A percentile compares a stretch with the other conserved stretches of the same genome.
Conservation (phyloP, 2,329 filamentous ascomycete species). For the Trichoderma atrobrunneum region DNA sequence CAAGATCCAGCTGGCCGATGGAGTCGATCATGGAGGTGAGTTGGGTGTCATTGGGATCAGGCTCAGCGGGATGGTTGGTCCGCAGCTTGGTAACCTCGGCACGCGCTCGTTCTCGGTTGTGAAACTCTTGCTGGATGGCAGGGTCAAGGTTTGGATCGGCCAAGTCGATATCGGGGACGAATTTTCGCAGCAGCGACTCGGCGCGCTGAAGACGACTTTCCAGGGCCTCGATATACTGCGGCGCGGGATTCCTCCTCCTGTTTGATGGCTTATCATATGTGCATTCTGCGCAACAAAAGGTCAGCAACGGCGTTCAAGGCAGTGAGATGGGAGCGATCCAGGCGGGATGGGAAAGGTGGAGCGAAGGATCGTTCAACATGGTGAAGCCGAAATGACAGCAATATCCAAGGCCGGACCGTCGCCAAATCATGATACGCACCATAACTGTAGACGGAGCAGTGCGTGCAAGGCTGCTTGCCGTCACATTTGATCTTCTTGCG, state of each 20-base stretch:
- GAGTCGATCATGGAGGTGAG: slow-evolving; percentile 94
- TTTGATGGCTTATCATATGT: slow-evolving; percentile 96
- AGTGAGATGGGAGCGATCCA: neutral
- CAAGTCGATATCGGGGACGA: slow-evolving; percentile 80
- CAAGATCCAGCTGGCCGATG: slow-evolving; percentile 85
- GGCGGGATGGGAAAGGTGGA: neutral
- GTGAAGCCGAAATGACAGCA: neutral
- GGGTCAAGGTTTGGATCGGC: slow-evolving; percentile 81
- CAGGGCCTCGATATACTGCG: slow-evolving; percentile 88
- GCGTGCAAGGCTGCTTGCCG: slow-evolving; percentile 84
- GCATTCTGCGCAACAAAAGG: slow-evolving; percentile 60
- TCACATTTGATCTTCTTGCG: slow-evolving; percentile 88
- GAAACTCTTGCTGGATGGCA: slow-evolving; percentile 67
- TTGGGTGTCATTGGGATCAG: slow-evolving; percentile 62
- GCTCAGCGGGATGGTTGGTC: slow-evolving; percentile 31
- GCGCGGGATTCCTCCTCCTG: slow-evolving; percentile 81
- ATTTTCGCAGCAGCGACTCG: slow-evolving; percentile 72
- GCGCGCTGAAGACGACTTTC: slow-evolving; percentile 80
- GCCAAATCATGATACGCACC: slow-evolving; percentile 53
- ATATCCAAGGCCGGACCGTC: neutral
- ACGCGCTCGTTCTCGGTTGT: slow-evolving; percentile 52
- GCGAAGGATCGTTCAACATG: neutral
- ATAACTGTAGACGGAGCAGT: slow-evolving; percentile 98
- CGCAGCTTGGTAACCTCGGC: slow-evolving; percentile 43
- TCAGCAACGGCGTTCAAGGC: neutral